Base-by-base conservation (phyloP, 108 stramenopile genomes). In the Phaeodactylum tricornutum region DNA sequence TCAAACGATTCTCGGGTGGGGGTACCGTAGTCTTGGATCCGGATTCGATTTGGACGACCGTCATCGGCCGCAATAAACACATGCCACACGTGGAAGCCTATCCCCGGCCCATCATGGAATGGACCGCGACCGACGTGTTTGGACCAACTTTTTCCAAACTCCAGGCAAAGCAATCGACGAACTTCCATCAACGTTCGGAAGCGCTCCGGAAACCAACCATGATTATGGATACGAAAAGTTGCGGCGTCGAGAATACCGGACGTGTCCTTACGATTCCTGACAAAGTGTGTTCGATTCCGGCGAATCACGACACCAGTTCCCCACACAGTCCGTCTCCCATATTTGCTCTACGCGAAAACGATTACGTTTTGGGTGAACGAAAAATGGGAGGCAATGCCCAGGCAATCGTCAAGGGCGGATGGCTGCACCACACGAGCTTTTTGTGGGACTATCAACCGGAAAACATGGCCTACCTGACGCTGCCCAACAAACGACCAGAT, bases 351-450 rank as follows among this genome's bases (percentile, higher is more conserved):
- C 67, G 59, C 16, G 94, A 93, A 65, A 78, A 94, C 53, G 94
- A 97, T 60, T 97, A 95, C 62, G 80, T 92, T 16, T 41, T 95
- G 6, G 81, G 71, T 7, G 66, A 79, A 40, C 28, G 20, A 1
- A 97, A 97, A 79, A 74, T 97, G 56, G 96, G 81, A 19, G 96
- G 96, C 6, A 97, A 97, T 67, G 94, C 96, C 1, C 96, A 97
- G 55, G 37, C 74, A 23, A 95, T 97, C 43, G 66, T 71, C 14
- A 81, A 66, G 47, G 67, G 49, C 11, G 91, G 92, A 5, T 97
- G 78, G 74, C 55, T 95, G 5, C 96, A 97, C 53, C 96, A 97
- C 55, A 97, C 96, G 4, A 81, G 78, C 50, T 94, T 97, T 54
- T 55, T 97, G 1, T 95, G 89, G 87, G 89, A 93, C 47, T 92